Conservation (phyloP, 768 basidiomycete genomes). For the Guyanaporus albipodus region DNA sequence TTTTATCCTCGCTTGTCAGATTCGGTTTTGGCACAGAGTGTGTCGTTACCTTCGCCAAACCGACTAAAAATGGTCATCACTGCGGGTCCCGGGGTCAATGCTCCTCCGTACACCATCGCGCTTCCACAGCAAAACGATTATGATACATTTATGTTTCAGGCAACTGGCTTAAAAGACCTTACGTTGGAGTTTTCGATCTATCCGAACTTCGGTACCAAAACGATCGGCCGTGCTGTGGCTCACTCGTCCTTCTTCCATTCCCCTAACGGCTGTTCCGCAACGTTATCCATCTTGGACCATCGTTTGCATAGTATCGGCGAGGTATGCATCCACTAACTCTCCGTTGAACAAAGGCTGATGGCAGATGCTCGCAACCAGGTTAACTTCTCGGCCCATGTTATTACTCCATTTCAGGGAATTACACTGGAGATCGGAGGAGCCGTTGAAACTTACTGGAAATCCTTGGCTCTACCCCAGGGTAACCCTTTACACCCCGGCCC, state of each 20-base stretch:
- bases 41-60: conserved; percentile 62
- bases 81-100: conserved; percentile 73
- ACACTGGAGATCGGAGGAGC: conserved; percentile 93
- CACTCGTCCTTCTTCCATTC: conserved; percentile 68
- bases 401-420: conserved; percentile 87
- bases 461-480: conserved; percentile 37
- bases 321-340: conserved; percentile 38
- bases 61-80: conserved; percentile 96
- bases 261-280: conserved; percentile 49
- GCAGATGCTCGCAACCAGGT: conserved; percentile 47
- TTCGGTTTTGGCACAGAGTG: conserved; percentile 61
- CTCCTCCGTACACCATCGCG: conserved; percentile 87
- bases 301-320: conserved; percentile 93
- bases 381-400: conserved; percentile 80
- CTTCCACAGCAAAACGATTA: conserved; percentile 72
- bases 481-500: conserved; percentile 30
- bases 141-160: conserved; percentile 84
- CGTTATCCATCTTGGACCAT: conserved; percentile 85
- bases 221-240: conserved; percentile 89
- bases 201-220: conserved; percentile 96
- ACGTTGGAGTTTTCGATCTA: conserved; percentile 91
- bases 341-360: conserved; percentile 1
- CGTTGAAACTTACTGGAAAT: conserved; percentile 99
- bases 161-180: conserved; percentile 65
- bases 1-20: conserved; percentile 73